Evolutionary conservation across 352 stramenopile species (phyloP), one percentile per base, ranked within the genome.

Genomic region (Globisporangium spinosum): DNA sequence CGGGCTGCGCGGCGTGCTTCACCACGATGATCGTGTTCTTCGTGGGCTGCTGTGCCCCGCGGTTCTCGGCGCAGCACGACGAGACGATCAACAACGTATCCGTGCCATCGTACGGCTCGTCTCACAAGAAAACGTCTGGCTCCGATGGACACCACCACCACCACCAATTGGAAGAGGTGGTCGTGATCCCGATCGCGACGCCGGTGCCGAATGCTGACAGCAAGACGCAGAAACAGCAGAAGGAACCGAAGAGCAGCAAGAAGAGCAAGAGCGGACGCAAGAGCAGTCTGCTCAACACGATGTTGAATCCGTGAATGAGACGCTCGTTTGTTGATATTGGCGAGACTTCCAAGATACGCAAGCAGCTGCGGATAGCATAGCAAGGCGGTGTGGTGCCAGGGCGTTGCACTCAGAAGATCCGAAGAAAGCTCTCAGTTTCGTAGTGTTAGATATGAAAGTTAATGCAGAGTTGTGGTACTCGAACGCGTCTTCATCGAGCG

Each of bases 21-120:
- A 86, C 77, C 62, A 76, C 78, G 7, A 69, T 71, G n/a, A 69
- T 86, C 60, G 73, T 84, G 54, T 40, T 84, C 32, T 47, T 77
- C 32, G 70, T 80, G 27, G 74, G 76, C 4, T 67, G 65, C 22
- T 80, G 74, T 58, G 64, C 68, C 1, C 75, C 73, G 4, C 69
- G 67, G n/a, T 25, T 57, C 34, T 32, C 45, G n/a, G 22, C 32
- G 3, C 25, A 54, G 0, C 20, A 58, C 58, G 49, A 64, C 32
- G 45, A 70, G 25, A 65, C 58, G 10, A 70, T 70, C 58, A 70
- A 62, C 20, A 67, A 38, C 12, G 58, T 13, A n/a, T 32, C 29
- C 17, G 22, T 62, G 49, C 65, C 65, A 27, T 67, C 65, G 58
- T 70, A 70, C 38, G 65, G 65, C 2, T 70, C 65, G 15, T 64